Conservation (phyloP, 1,284 basidiomycete species). For the Ceratobasidium sp. region DNA sequence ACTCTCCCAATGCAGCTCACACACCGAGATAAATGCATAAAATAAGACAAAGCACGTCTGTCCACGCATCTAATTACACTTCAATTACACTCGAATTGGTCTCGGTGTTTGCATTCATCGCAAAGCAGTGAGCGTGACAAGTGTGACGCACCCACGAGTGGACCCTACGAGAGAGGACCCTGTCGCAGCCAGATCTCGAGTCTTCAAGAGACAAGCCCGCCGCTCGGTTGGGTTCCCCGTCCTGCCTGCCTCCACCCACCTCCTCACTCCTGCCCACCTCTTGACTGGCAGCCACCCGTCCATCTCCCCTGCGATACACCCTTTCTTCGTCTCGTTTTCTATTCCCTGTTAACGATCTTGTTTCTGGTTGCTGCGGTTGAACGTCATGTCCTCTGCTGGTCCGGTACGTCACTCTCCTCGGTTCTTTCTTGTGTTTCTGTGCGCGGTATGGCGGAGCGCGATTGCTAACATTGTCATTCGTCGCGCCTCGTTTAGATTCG, state of each 20-base stretch:
- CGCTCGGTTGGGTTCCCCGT: conserved; percentile 19
- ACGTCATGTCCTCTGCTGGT: conserved; percentile 26
- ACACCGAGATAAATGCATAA: not conserved
- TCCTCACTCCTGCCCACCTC: not conserved
- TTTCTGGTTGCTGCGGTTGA: too few relatives aligned
- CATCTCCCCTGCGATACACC: not conserved
- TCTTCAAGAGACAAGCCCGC: conserved; percentile 24
- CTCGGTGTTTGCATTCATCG: not conserved
- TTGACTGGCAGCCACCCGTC: not conserved
- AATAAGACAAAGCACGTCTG: too few relatives aligned
- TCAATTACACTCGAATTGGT: too few relatives aligned
- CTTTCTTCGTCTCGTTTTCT: not conserved
- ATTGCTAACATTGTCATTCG: not conserved
- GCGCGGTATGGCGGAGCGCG: not conserved
- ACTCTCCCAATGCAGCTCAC: not conserved
- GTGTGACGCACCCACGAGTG: conserved; percentile 18
- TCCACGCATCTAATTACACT: too few relatives aligned
- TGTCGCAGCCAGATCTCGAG: conserved; percentile 24
- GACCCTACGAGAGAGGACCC: too few relatives aligned
- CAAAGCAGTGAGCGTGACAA: conserved; percentile 13
- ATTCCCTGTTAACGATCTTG: too few relatives aligned
- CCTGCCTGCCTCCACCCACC: conserved; percentile 4
- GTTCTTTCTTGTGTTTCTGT: not conserved
- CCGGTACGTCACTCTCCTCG: conserved; percentile 14
- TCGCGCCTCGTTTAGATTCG: conserved; percentile 69